phyloP scores from a whole-genome alignment of 2,329 filamentous ascomycete species.

The Venturia aucupariae region DNA sequence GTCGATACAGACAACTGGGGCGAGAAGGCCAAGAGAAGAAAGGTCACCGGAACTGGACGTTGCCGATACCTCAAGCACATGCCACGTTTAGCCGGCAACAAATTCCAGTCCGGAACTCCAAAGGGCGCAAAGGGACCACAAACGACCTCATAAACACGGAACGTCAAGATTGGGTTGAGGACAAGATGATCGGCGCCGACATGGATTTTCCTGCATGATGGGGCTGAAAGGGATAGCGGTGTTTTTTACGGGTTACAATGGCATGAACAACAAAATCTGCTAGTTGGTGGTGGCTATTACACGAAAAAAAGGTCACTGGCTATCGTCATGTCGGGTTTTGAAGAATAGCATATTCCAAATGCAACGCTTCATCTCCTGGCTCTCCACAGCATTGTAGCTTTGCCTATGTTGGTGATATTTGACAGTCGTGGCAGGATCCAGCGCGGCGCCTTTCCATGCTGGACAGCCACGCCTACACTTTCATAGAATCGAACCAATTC shows the following conservation, averaged over 20 bases:
- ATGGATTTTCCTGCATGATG: neutral
- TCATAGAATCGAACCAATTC: neutral
- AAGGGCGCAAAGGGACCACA: constrained; percentile 66
- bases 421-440: neutral
- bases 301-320: neutral
- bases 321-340: neutral
- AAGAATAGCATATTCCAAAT: constrained; percentile 4
- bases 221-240: neutral
- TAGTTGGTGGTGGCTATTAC: neutral
- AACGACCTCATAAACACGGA: neutral
- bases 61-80: constrained; percentile 92
- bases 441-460: neutral
- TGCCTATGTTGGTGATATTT: neutral
- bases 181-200: neutral
- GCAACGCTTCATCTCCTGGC: neutral
- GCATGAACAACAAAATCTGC: constrained; percentile 7
- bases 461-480: too few species aligned
- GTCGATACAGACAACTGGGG: constrained; percentile 82
- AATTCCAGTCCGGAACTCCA: constrained; percentile 84
- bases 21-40: constrained; percentile 99
- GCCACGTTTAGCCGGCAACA: constrained; percentile 91
- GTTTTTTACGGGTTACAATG: constrained; percentile 6
- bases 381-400: neutral
- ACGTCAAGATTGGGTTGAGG: neutral
- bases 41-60: constrained; percentile 95